phyloP scores from a whole-genome alignment of 345 rosid genomes.

The Citrus glauca region DNA sequence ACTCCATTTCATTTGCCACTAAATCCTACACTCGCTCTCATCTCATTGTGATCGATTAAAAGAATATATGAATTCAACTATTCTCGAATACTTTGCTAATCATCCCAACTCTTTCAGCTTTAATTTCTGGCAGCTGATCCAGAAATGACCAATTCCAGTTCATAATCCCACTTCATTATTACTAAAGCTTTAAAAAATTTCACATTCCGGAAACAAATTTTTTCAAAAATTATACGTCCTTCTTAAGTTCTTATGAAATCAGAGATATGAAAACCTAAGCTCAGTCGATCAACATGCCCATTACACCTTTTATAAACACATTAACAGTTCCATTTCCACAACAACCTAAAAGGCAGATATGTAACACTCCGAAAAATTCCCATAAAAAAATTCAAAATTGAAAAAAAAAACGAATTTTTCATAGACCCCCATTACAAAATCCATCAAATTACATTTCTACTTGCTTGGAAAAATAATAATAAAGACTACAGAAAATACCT shows the following conservation, averaged over 20 bases:
- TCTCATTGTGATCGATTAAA: not conserved
- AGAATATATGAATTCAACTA: not conserved
- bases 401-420: not conserved
- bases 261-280: not conserved
- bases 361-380: not conserved
- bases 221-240: not conserved
- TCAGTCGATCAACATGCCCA: too few relatives aligned
- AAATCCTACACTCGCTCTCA: not conserved
- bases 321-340: not conserved
- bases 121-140: not conserved
- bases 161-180: not conserved
- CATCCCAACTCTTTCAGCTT: not conserved
- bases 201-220: not conserved
- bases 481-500: slow-evolving; percentile 19
- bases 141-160: not conserved
- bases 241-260: not conserved
- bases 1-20: not conserved
- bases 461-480: too few relatives aligned
- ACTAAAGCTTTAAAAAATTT: not conserved
- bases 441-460: not conserved
- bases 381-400: not conserved
- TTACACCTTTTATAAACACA: not conserved
- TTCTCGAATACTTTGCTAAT: not conserved
- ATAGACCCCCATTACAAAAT: not conserved
- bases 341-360: not conserved